These are phyloP conservation scores for Tardiomyces blankii DNA, from an alignment of 1,139 yeast genomes.

Conservation along the genomic window DNA sequence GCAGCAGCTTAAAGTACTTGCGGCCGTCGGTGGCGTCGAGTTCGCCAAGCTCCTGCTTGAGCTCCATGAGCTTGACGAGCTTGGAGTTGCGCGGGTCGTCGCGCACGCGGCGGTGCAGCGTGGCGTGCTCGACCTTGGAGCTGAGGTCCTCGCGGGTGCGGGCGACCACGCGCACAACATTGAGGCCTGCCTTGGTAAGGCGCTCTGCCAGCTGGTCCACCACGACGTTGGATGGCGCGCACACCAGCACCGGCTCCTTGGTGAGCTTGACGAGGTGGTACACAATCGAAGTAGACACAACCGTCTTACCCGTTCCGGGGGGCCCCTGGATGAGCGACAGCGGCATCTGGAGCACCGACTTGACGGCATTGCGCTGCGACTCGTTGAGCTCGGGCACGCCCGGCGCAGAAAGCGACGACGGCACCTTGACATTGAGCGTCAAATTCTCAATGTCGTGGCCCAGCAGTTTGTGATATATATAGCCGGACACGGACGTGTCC, in stretches of 20 bases:
- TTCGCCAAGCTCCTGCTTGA: slow-evolving; percentile 63
- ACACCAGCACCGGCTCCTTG: slow-evolving; percentile 57
- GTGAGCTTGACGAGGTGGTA: slow-evolving; percentile 59
- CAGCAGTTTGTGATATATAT: slow-evolving; percentile 64
- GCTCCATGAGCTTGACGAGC: slow-evolving; percentile 45
- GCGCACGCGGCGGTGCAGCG: slow-evolving; percentile 15
- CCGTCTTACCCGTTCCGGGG: slow-evolving; percentile 97
- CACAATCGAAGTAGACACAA: slow-evolving; percentile 81
- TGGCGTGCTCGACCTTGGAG: slow-evolving; percentile 15
- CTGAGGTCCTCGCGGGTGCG: slow-evolving; percentile 47
- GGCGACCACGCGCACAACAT: slow-evolving; percentile 69
- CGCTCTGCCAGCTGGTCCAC: slow-evolving; percentile 84
- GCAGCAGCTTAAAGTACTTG: slow-evolving; percentile 32
- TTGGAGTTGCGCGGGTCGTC: slow-evolving; percentile 44
- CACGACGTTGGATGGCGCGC: slow-evolving; percentile 95
- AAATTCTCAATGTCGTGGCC: slow-evolving; percentile 71
- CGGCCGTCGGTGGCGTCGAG: slow-evolving; percentile 45
- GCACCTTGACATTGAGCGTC: slow-evolving; percentile 28
- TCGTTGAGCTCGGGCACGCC: slow-evolving; percentile 59
- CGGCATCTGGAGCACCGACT: slow-evolving; percentile 60
- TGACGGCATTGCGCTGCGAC: slow-evolving; percentile 74
- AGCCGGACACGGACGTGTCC: slow-evolving; percentile 62
- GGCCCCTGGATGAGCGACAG: slow-evolving; percentile 90
- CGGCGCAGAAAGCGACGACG: slow-evolving; percentile 52
- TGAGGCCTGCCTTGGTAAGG: slow-evolving; percentile 53